A percentile compares a stretch with the other conserved stretches of the same genome.
phyloP scores from a whole-genome alignment of 2,329 filamentous ascomycete species.

The Cryphonectria japonica region DNA sequence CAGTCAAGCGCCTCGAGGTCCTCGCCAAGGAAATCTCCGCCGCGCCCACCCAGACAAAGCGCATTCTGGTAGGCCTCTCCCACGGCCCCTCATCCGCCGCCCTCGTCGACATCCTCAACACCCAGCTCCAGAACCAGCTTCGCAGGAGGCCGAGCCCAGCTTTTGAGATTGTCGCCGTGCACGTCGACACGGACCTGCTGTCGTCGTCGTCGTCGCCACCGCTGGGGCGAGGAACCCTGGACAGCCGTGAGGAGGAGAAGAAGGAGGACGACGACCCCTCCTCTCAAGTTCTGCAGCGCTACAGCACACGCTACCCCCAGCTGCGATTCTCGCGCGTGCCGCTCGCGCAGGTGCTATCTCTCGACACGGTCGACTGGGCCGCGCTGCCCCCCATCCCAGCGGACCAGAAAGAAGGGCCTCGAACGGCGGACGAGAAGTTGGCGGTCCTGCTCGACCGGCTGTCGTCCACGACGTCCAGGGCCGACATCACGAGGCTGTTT shows the following conservation, averaged over 20 bases:
- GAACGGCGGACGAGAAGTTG: slow-evolving; percentile 48
- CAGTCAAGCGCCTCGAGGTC: slow-evolving; percentile 69
- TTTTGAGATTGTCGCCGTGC: slow-evolving; percentile 68
- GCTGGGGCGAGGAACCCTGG: too few relatives aligned
- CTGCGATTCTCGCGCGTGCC: slow-evolving; percentile 66
- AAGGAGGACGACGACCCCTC: slow-evolving; percentile 38
- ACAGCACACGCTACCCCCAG: slow-evolving; percentile 66
- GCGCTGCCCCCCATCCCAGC: slow-evolving; percentile 42
- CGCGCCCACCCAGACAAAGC: slow-evolving; percentile 43
- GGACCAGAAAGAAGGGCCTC: background rate
- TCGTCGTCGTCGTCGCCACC: slow-evolving; percentile 28
- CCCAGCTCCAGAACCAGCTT: slow-evolving; percentile 68
- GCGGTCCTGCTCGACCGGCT: slow-evolving; percentile 61
- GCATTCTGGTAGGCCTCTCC: slow-evolving; percentile 78
- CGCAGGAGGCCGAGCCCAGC: slow-evolving; percentile 65
- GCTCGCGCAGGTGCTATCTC: slow-evolving; percentile 64
- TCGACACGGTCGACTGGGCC: slow-evolving; percentile 58
- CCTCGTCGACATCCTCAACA: slow-evolving; percentile 75
- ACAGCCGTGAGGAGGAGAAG: too few relatives aligned
- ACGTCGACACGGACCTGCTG: slow-evolving; percentile 51
- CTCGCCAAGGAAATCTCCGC: slow-evolving; percentile 53
- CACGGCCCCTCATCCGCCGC: slow-evolving; percentile 80
- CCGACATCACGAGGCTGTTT: slow-evolving; percentile 74
- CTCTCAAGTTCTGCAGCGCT: slow-evolving; percentile 51
- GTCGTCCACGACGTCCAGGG: slow-evolving; percentile 73